Evolutionary conservation across 495 filamentous ascomycete species (phyloP).

Genomic region (Penicillium robsamsonii): DNA sequence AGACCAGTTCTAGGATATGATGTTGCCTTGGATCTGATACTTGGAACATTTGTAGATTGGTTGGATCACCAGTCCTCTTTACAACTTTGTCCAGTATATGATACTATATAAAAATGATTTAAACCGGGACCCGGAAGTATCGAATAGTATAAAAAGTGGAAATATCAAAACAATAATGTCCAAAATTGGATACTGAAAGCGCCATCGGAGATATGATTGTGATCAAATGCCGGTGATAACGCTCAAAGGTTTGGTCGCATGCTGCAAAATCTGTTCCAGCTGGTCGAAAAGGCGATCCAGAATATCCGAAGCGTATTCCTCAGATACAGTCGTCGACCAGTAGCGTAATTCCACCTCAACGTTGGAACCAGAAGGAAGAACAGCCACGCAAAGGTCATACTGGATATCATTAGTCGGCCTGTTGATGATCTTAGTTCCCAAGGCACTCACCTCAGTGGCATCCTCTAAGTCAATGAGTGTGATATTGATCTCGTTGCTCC

Average conservation of each 20-base stretch:
- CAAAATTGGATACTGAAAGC: not conserved
- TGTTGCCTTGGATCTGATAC: conserved; percentile 19
- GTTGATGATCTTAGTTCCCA: not conserved
- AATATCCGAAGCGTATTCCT: not conserved
- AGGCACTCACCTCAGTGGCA: not conserved
- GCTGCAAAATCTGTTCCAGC: not conserved
- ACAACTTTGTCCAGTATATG: not conserved
- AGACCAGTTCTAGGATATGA: conserved; percentile 31
- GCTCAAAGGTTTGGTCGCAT: not conserved
- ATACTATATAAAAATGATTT: not conserved
- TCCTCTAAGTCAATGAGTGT: not conserved
- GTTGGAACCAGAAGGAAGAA: not conserved
- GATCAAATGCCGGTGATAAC: not conserved
- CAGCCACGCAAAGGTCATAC: conserved; percentile 3
- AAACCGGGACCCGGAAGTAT: not conserved
- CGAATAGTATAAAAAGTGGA: not conserved
- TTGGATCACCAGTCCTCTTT: not conserved
- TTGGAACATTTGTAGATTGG: conserved; percentile 1
- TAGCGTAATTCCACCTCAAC: not conserved
- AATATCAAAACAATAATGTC: not conserved
- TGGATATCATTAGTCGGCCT: not conserved
- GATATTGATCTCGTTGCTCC: not conserved
- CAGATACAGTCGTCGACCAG: not conserved
- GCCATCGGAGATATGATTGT: not conserved
- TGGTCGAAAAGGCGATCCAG: not conserved